phyloP scores from a whole-genome alignment of 2,329 filamentous ascomycete genomes.

The Didymella segeticola region DNA sequence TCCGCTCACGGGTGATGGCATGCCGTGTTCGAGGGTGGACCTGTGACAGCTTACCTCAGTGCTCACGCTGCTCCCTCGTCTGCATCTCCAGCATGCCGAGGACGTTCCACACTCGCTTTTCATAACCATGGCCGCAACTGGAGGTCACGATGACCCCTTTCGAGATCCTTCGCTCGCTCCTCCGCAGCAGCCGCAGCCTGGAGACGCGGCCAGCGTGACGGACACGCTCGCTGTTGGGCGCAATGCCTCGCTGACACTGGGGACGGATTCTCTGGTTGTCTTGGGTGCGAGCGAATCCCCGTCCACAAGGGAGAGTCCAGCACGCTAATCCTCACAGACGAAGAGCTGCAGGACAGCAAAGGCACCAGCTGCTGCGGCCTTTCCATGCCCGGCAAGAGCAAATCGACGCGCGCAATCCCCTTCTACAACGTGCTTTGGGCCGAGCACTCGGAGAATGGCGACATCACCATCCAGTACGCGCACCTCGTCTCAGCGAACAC shows the following conservation, averaged over 20 bases:
- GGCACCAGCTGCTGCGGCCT: slow-evolving; percentile 64
- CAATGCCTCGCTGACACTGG: slow-evolving; percentile 66
- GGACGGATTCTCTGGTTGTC: slow-evolving; percentile 66
- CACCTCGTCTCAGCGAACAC: slow-evolving; percentile 61
- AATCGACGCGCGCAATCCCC: slow-evolving; percentile 67
- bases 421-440: slow-evolving; percentile 88
- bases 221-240: slow-evolving; percentile 62
- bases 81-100: slow-evolving; percentile 15
- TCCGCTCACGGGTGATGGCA: slow-evolving; percentile 2
- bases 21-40: not conserved
- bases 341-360: slow-evolving; percentile 58
- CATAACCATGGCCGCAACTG: slow-evolving; percentile 34
- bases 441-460: slow-evolving; percentile 63
- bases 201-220: slow-evolving; percentile 17
- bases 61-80: not conserved
- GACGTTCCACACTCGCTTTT: slow-evolving; percentile 7
- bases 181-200: slow-evolving; percentile 10
- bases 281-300: slow-evolving; percentile 53
- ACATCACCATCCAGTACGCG: slow-evolving; percentile 77
- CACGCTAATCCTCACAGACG: slow-evolving; percentile 53
- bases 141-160: slow-evolving; percentile 37
- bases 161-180: slow-evolving; percentile 36
- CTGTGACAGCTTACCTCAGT: slow-evolving; percentile 1
- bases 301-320: not conserved
- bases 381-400: slow-evolving; percentile 54